Percentiles rank a stretch among this genome's conserved stretches.
phyloP scores from a whole-genome alignment of 495 filamentous ascomycete species.

The Penicillium canariense region DNA sequence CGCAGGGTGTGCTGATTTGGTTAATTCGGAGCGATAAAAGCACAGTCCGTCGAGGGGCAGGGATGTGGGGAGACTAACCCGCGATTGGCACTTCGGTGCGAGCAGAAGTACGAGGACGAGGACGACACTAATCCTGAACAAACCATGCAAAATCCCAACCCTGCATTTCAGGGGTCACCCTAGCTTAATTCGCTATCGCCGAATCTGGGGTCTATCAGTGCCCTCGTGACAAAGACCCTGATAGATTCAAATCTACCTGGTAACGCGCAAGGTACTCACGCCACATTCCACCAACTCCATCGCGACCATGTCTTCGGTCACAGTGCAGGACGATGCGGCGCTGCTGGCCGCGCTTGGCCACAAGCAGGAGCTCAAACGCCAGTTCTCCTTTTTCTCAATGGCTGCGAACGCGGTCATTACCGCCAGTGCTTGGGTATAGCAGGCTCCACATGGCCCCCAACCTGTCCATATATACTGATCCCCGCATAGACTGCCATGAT shows the following conservation, averaged over 20 bases:
- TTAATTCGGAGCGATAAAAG: constrained; percentile 1
- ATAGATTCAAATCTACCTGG: too few species aligned
- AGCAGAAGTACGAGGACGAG: background rate
- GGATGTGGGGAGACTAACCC: background rate
- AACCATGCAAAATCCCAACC: background rate
- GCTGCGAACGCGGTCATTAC: constrained; percentile 11
- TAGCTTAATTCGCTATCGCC: background rate
- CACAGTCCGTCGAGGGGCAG: background rate
- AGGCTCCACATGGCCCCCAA: background rate
- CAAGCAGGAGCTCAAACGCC: constrained; percentile 9
- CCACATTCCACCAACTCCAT: background rate
- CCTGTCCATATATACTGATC: background rate
- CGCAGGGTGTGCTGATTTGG: background rate
- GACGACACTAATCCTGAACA: background rate
- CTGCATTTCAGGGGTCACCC: background rate
- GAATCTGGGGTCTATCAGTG: background rate
- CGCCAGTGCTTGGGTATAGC: constrained; percentile 7
- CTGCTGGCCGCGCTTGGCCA: constrained; percentile 4
- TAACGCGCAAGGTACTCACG: too few species aligned
- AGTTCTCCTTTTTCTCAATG: constrained; percentile 11
- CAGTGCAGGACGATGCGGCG: constrained; percentile 5
- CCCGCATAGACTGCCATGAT: constrained; percentile 7
- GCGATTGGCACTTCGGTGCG: constrained; percentile 1
- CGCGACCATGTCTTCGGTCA: background rate
- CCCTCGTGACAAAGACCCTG: too few species aligned